A percentile compares a stretch with the other conserved stretches of the same genome.
Evolutionary conservation across 805 yeast species (phyloP).

Genomic region (Cyberlindnera misumaiensis): DNA sequence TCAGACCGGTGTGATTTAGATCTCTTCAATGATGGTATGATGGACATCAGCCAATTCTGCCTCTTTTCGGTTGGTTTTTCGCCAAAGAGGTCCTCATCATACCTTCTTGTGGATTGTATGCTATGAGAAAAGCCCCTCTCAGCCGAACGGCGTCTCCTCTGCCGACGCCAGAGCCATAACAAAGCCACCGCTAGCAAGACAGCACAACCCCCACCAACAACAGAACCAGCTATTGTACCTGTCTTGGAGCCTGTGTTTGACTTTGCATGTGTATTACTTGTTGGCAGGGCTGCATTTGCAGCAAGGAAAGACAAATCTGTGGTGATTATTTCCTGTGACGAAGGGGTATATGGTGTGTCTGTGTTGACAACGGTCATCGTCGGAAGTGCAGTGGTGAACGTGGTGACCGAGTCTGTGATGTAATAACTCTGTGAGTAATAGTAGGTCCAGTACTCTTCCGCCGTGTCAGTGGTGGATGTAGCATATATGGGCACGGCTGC

Average conservation of each 20-base stretch:
- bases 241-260: not conserved
- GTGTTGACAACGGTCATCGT: conserved; percentile 6
- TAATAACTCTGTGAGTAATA: conserved; percentile 16
- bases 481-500: not conserved
- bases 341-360: conserved; percentile 2
- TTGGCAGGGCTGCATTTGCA: no score
- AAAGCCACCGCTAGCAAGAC: conserved; percentile 2
- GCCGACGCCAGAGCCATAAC: conserved; percentile 10
- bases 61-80: conserved; percentile 1
- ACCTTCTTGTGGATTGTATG: conserved; percentile 21
- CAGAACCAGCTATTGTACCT: conserved; percentile 22
- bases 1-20: not conserved
- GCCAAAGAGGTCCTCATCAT: conserved; percentile 8
- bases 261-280: no score
- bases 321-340: conserved; percentile 7
- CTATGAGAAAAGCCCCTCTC: conserved; percentile 20
- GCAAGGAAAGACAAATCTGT: conserved; percentile 16
- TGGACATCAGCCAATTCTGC: not conserved
- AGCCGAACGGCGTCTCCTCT: conserved; percentile 7
- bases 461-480: no score
- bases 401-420: conserved; percentile 15
- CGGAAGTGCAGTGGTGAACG: conserved; percentile 17
- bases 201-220: conserved; percentile 23
- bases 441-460: conserved; percentile 4
- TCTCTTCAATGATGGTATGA: not conserved